Conservation (phyloP, 495 filamentous ascomycete genomes). For the Penicillium flavigenum region DNA sequence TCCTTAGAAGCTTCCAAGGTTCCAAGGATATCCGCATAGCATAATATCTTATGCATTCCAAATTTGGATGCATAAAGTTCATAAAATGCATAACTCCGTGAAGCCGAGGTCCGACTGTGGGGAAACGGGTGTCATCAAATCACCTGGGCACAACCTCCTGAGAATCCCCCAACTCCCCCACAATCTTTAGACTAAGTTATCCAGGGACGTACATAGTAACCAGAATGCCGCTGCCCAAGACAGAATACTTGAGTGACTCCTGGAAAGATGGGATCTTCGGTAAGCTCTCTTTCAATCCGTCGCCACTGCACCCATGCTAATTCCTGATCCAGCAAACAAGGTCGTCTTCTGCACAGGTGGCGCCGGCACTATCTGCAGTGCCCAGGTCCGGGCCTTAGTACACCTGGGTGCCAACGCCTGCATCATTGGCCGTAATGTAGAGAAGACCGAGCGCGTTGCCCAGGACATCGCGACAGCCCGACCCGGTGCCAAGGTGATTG, state of each 20-base stretch:
- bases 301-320: slow-evolving; percentile 8
- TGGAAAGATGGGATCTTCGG: slow-evolving; percentile 88
- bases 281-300: slow-evolving; percentile 30
- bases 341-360: slow-evolving; percentile 96
- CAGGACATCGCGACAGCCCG: slow-evolving; percentile 77
- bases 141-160: not conserved
- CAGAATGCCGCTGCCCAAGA: slow-evolving; percentile 60
- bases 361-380: slow-evolving; percentile 89
- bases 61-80: not conserved
- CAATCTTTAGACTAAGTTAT: not conserved
- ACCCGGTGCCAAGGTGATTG: slow-evolving; percentile 76
- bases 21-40: too few species aligned
- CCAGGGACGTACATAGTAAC: not conserved
- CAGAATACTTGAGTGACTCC: slow-evolving; percentile 72
- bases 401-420: slow-evolving; percentile 90
- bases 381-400: slow-evolving; percentile 87
- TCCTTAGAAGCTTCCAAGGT: not conserved
- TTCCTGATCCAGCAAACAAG: slow-evolving; percentile 61
- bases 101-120: slow-evolving; percentile 2
- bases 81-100: not conserved
- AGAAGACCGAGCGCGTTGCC: slow-evolving; percentile 80
- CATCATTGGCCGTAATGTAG: slow-evolving; percentile 87
- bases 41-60: not conserved
- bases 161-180: not conserved
- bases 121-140: not conserved